phyloP scores from a whole-genome alignment of 257 asterid species.

The Solanum etuberosum region DNA sequence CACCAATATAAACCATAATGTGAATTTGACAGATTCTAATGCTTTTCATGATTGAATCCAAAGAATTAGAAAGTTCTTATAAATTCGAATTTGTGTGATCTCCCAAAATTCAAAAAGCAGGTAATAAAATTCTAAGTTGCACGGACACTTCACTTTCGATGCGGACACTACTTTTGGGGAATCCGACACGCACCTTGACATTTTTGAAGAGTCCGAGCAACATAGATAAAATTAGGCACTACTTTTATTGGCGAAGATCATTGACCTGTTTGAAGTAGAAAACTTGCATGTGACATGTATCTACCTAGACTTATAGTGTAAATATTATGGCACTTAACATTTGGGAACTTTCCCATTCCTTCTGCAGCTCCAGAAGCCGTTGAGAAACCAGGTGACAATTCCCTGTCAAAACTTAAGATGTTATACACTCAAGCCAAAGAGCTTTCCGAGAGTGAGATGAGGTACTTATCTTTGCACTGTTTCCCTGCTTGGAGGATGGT shows the following conservation, averaged over 20 bases:
- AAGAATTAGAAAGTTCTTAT: neutral
- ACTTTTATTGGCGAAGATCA: neutral
- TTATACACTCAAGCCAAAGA: constrained; percentile 83
- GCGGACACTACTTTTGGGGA: no score
- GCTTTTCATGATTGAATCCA: neutral
- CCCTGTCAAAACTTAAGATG: constrained; percentile 58
- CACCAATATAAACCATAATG: neutral
- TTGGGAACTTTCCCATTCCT: neutral
- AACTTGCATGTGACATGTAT: neutral
- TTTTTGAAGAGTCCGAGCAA: no score
- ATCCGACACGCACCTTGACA: no score
- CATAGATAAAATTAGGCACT: neutral
- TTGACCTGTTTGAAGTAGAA: neutral
- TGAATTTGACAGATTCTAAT: neutral
- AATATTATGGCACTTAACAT: neutral
- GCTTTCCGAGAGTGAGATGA: constrained; percentile 71
- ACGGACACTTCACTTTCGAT: no score
- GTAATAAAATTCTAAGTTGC: neutral
- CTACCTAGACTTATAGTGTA: neutral
- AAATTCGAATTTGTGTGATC: neutral
- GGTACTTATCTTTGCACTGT: constrained; percentile 15
- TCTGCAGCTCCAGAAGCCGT: constrained; percentile 81
- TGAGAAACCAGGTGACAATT: constrained; percentile 82
- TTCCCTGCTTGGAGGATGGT: neutral
- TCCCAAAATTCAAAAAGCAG: neutral